Base-by-base conservation (phyloP, 1,139 yeast genomes). In the Kodamaea alishanica region DNA sequence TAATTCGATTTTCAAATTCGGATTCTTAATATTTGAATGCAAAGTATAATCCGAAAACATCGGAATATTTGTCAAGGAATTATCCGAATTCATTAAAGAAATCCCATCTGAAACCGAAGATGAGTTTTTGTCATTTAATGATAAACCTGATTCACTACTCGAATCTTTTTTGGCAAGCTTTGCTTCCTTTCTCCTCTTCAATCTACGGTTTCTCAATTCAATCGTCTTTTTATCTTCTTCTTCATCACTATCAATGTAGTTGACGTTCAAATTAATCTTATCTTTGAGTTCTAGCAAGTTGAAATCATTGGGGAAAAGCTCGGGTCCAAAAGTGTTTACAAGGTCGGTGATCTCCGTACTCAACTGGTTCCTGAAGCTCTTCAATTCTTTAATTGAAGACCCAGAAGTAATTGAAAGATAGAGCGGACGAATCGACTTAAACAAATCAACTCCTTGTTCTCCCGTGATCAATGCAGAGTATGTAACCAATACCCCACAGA, bases 391-490 rank as follows among this genome's bases (percentile, higher is more conserved):
- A 33, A 80, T 69, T 28, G 83, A 79, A 43, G 86, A 80, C 10
- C 80, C 77, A 35, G 79, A 73, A 5, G 75, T 75, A 30, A 90
- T 63, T 2, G 95, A 84, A 32, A 89, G 65, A 56, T 88, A 84
- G 36, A 90, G 65, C 1, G 97, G 97, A 47, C 89, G 73, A 45
- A 90, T 65, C 5, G 95, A 81, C 56, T 89, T 88, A 60, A 84
- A 77, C 37, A 87, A 70, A 57, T 92, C 97, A 77, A 87, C 73
- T 15, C 98, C 97, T 48, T 84, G 86, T 56, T 92, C 98, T 37
- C 98, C 97, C 39, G 89, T 81, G 22, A 86, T 72, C 48, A 92
- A 70, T 0, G 97, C 96, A 20, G 96, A 81, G 58, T 87, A 90
- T 1, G 97, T 86, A 24, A 90, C 79, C 29, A 75, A 58, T 1